Conservation (phyloP, 768 basidiomycete genomes). For the Naganishia friedmannii region DNA sequence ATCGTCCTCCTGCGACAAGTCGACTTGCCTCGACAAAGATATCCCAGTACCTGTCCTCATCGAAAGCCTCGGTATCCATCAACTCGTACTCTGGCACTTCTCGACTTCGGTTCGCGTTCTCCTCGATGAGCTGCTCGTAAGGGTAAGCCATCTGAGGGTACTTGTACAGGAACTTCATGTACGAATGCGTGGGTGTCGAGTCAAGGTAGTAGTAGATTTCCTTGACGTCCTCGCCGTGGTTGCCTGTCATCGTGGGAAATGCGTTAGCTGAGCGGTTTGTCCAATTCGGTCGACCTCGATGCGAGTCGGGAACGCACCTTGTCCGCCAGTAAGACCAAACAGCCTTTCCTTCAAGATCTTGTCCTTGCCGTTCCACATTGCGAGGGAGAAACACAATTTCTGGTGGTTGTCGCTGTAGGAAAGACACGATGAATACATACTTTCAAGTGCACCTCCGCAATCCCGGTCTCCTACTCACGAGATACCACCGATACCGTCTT, state of each 20-base stretch:
- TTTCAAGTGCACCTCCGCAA: too few relatives aligned
- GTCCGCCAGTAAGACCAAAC: constrained; percentile 92
- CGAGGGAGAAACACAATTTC: constrained; percentile 81
- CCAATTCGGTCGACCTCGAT: background rate
- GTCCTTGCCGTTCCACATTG: constrained; percentile 92
- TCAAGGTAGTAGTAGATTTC: constrained; percentile 98
- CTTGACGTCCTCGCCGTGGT: constrained; percentile 99
- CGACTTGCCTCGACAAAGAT: constrained; percentile 85
- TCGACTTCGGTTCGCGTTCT: constrained; percentile 75
- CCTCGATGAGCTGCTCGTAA: constrained; percentile 85
- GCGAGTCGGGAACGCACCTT: constrained; percentile 53
- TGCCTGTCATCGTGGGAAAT: constrained; percentile 57
- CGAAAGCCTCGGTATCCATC: constrained; percentile 84
- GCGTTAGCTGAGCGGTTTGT: constrained; percentile 4
- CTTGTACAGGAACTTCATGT: constrained; percentile 99
- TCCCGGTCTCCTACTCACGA: constrained; percentile 55
- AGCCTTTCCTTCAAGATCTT: constrained; percentile 93
- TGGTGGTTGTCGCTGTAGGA: constrained; percentile 75
- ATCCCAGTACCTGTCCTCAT: constrained; percentile 95
- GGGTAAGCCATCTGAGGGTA: constrained; percentile 90
- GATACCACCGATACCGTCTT: constrained; percentile 95
- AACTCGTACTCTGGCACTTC: constrained; percentile 91
- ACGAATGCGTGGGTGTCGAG: constrained; percentile 96
- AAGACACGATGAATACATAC: background rate
- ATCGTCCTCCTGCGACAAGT: background rate